Evolutionary conservation across 345 rosid species (phyloP), one percentile per base, ranked within the genome.

Genomic region (Citrus mangshanensis): DNA sequence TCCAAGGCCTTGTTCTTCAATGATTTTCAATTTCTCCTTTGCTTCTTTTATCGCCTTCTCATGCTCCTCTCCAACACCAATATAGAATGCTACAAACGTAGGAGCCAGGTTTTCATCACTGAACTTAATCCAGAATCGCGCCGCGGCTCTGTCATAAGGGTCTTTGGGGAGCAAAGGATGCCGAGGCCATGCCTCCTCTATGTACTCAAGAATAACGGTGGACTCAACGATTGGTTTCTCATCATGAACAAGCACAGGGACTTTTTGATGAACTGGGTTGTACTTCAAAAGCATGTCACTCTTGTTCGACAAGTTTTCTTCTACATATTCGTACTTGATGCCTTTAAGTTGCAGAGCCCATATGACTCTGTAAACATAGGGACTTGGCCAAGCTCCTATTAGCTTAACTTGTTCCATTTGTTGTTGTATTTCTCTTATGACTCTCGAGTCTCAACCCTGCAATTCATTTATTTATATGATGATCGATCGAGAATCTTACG

Each of bases 351-450:
- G 49, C 46, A 77, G 75, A 58, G 81, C 75, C 84, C 78, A 82
- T 22, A 62, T 69, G 8, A 78, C 67, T 62, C 81, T 78, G 79
- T 78, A 77, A 73, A 68, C 64, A 30, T 28, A 81, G 7, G 67
- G 24, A 62, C 81, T 82, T 35, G 84, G 79, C 81, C 84, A 78
- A 63, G 79, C 59, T 74, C 73, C 79, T 5, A 74, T 22, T 6
- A 78, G 81, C 68, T 74, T 82, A 25, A 78, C 40, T 55, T 70
- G 66, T 6, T 74, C 81, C 84, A 82, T 82, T 6, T 67, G 14
- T 3, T 42, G 49, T 10, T 12, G 4, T 42, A 10, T 42, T 42
- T 42, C 16, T 42, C 49, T 42, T 0, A 42, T 12, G 14, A 10
- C 49, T 42, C 16, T 42, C 16, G 1, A 40, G 12, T 13, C 8